Base-by-base conservation (phyloP, 495 filamentous ascomycete species). In the Arthonia radiata region DNA sequence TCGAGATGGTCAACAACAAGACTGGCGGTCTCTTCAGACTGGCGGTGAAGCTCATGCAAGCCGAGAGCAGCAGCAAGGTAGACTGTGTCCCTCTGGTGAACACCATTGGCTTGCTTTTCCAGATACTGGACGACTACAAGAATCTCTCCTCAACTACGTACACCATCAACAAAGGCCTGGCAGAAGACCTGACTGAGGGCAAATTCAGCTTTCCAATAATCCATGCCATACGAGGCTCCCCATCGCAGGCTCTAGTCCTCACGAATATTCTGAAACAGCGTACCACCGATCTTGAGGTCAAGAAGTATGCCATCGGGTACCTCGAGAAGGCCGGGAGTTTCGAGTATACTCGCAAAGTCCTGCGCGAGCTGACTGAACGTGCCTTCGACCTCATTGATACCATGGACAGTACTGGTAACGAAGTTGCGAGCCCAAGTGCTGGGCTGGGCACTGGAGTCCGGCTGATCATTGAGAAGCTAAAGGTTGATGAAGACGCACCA, bases 161-260 rank as follows among this genome's bases (percentile, higher is more conserved):
- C 52, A 68, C 73, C 25, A 53, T 68, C 25, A 83, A 86, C 38
- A 97, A 94, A 55, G 89, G 86, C 30, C 66, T 91, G 34, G 91
- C 78, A 47, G 86, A 97, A 54, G 86, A 97, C 46, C 50, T 97
- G 34, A 93, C 83, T 1, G 86, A 97, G 53, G 86, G 86, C 23
- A 97, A 97, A 60, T 97, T 94, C 54, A 82, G 73, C 15, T 94
- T 90, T 43, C 83, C 83, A 4, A 75, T 97, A 38, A 93, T 97
- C 33, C 83, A 97, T 49, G 72, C 73, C 44, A 89, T 97, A 35
- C 75, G 82, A 35, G 54, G 70, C 17, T 63, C 82, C 43, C 75
- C 77, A 3, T 49, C 49, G 5, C 82, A 91, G 41, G n/a, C n/a
- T n/a, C 61, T 71, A 16, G 74, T 83, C 42, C 59, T 97, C 24